Evolutionary conservation across 345 rosid species (phyloP).

Genomic region (Eucalyptus camaldulensis): DNA sequence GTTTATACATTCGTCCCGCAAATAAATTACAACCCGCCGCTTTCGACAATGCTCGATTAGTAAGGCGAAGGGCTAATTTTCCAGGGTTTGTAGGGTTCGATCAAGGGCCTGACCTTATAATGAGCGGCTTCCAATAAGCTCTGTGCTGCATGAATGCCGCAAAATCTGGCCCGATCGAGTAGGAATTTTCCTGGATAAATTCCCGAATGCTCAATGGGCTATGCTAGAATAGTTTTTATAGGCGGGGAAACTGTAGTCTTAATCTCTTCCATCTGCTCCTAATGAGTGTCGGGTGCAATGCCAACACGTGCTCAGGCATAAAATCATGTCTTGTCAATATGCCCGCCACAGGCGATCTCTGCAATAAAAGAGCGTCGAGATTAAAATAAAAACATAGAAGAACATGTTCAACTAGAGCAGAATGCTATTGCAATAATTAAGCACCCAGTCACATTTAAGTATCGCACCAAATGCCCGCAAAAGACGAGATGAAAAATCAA

Average conservation of each 20-base stretch:
- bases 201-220: not conserved
- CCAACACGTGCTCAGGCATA: constrained; percentile 79
- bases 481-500: not conserved
- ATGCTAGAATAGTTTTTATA: not conserved
- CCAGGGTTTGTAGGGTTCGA: not conserved
- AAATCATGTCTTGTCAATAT: constrained; percentile 88
- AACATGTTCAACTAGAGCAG: not conserved
- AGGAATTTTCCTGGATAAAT: not conserved
- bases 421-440: not conserved
- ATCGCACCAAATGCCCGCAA: not conserved
- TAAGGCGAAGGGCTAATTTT: not conserved
- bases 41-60: not conserved
- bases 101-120: not conserved
- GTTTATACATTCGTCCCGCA: not conserved
- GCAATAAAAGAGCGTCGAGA: constrained; percentile 2
- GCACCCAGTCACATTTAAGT: not conserved
- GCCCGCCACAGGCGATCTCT: constrained; percentile 75
- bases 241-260: constrained; percentile 34
- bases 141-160: not conserved
- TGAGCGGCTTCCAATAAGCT: not conserved
- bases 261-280: constrained; percentile 70
- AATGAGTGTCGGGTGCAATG: constrained; percentile 44
- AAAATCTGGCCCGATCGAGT: not conserved
- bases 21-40: not conserved
- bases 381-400: not conserved